Evolutionary conservation across 2,329 filamentous ascomycete genomes (phyloP), one percentile per base, ranked within the genome.

Genomic region (Colletotrichum phormii): DNA sequence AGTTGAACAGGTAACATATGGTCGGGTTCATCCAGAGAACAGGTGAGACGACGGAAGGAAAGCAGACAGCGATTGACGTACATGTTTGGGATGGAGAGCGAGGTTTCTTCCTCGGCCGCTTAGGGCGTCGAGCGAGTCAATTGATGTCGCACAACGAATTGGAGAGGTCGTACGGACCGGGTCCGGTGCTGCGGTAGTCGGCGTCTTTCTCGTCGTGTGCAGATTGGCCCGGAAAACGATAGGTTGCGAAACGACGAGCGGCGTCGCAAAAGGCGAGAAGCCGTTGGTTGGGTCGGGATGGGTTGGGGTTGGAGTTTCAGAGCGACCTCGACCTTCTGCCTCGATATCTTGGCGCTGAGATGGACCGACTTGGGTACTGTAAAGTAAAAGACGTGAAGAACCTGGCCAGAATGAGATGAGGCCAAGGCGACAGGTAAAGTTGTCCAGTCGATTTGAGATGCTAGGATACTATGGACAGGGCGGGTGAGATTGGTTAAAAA

Each of bases 181-280:
- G 66, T 35, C 71, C 66, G 46, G 61, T 65, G 66, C 60, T 73
- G 71, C 71, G 71, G 71, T 73, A 71, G 24, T 73, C 71, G 66
- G 70, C 71, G 46, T 57, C 51, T 71, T 70, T 67, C 64, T 65
- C 55, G 66, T 64, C 54, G 71, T 61, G 55, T 55, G 54, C 33
- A 65, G 55, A n/a, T 31, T 65, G 49, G 54, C n/a, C 26, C 33
- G 35, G 60, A 22, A 49, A 51, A 22, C 18, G 60, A 73, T 65
- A 61, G 66, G 60, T 61, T 65, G 61, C 54, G 55, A 71, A 61
- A 70, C 35, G 60, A 61, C 31, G 55, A 55, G 71, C 54, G 54
- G 59, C 67, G 71, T 73, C 66, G 60, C 66, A 71, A 26, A 55
- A 73, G 71, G 61, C 66, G 66, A 73, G 59, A 65, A 66, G 29